Conservation (phyloP, 208 protist species). For the Acanthamoeba pearcei region DNA sequence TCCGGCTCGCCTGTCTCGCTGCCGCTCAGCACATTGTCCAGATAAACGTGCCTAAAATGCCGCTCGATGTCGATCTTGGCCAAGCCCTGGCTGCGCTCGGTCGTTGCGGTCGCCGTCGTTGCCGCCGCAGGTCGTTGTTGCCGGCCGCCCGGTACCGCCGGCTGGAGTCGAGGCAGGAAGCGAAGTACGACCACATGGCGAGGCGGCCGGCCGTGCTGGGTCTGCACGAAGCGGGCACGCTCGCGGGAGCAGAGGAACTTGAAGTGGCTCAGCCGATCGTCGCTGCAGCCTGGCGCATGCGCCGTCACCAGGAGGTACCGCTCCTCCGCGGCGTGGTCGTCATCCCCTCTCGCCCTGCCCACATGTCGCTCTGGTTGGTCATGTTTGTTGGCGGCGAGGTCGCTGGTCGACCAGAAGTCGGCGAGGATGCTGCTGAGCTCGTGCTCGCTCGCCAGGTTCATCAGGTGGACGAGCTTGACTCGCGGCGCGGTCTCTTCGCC, state of each 20-base stretch:
- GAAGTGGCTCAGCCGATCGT: constrained; percentile 60
- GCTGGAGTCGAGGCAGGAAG: constrained; percentile 4
- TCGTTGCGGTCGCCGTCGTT: not conserved
- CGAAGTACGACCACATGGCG: not conserved
- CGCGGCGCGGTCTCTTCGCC: not conserved
- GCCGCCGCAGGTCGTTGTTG: not conserved
- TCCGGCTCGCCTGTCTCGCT: constrained; percentile 54
- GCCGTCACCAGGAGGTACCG: constrained; percentile 8
- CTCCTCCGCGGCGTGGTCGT: not conserved
- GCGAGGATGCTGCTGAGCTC: constrained; percentile 3
- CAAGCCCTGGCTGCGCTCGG: not conserved
- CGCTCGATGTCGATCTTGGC: constrained; percentile 43
- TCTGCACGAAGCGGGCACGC: not conserved
- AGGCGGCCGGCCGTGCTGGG: not conserved
- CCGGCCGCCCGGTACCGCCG: too few relatives aligned
- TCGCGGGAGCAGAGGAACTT: constrained; percentile 60
- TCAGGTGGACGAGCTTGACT: constrained; percentile 36
- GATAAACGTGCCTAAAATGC: constrained; percentile 6
- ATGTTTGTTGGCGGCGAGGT: not conserved
- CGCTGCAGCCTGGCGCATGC: not conserved
- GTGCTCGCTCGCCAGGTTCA: constrained; percentile 57
- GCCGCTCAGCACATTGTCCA: constrained; percentile 57
- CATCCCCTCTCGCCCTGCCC: not conserved
- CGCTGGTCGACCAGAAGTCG: constrained; percentile 24
- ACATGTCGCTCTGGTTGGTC: not conserved